Conservation (phyloP, 768 basidiomycete species). For the Leccinum olivaceopallidum region DNA sequence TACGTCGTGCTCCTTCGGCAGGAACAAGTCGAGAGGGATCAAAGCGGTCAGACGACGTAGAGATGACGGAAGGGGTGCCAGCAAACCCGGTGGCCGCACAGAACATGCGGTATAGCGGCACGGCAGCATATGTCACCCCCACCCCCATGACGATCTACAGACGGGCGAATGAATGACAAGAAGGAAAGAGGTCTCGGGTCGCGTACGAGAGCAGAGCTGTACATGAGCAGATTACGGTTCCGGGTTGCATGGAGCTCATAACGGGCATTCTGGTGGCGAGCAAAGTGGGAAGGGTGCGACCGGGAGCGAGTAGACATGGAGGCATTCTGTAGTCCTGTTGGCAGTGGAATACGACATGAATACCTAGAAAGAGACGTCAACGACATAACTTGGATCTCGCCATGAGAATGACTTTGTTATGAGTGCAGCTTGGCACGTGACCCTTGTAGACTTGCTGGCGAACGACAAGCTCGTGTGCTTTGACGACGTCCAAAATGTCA, state of each 20-base stretch:
- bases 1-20: conserved; percentile 63
- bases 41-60: conserved; percentile 60
- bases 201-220: conserved; percentile 78
- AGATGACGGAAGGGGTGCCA: conserved; percentile 88
- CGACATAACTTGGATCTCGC: not conserved
- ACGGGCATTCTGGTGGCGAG: conserved; percentile 33
- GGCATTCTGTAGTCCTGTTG: conserved; percentile 5
- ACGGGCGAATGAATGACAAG: conserved; percentile 4
- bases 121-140: conserved; percentile 94
- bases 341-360: too few relatives aligned
- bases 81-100: conserved; percentile 97
- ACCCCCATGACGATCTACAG: conserved; percentile 72
- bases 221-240: conserved; percentile 82
- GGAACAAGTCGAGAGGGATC: conserved; percentile 85
- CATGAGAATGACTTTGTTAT: not conserved
- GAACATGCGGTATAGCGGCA: conserved; percentile 97
- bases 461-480: not conserved
- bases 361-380: not conserved
- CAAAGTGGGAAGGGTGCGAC: conserved; percentile 1
- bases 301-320: conserved; percentile 16
- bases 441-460: not conserved
- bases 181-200: not conserved
- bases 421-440: conserved; percentile 18
- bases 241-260: conserved; percentile 49
- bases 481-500: conserved; percentile 20